These are phyloP conservation scores for Eragrostis tef DNA, from an alignment of 202 grass and related monocot species.

Conservation along the genomic window DNA sequence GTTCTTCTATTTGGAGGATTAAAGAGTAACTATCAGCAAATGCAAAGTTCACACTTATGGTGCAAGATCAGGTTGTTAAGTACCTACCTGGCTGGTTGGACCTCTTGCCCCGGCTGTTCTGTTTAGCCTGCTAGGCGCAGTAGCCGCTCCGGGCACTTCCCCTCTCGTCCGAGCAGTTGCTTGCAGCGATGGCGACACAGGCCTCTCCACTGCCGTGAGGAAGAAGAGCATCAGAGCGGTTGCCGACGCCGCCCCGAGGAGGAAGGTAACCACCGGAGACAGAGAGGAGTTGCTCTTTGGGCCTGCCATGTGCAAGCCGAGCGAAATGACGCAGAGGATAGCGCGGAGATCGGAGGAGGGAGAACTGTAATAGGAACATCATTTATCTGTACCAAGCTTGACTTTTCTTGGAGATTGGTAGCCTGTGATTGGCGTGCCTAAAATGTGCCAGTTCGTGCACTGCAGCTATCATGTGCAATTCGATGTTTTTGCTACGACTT, in stretches of 20 bases:
- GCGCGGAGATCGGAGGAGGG: neutral
- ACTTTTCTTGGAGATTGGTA: neutral
- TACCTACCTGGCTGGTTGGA: neutral
- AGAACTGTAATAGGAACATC: neutral
- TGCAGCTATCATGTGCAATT: neutral
- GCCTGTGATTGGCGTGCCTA: neutral
- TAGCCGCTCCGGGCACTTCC: neutral
- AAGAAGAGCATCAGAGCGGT: constrained; percentile 60
- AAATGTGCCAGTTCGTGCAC: constrained; percentile 29
- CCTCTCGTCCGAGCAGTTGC: neutral
- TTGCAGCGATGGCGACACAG: constrained; percentile 35
- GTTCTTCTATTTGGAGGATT: neutral
- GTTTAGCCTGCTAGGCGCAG: neutral
- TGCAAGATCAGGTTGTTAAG: neutral
- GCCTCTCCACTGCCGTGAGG: constrained; percentile 46
- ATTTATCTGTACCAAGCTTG: constrained; percentile 3
- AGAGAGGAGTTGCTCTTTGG: constrained; percentile 35
- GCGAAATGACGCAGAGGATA: neutral
- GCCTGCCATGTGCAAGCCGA: constrained; percentile 25
- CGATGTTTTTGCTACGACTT: neutral
- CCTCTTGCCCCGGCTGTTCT: neutral
- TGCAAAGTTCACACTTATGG: neutral
- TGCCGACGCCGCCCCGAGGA: constrained; percentile 63
- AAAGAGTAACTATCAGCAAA: neutral
- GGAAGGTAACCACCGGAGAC: constrained; percentile 52